Evolutionary conservation across 2,329 filamentous ascomycete species (phyloP), one percentile per base, ranked within the genome.

Genomic region (Sporothrix sp.): DNA sequence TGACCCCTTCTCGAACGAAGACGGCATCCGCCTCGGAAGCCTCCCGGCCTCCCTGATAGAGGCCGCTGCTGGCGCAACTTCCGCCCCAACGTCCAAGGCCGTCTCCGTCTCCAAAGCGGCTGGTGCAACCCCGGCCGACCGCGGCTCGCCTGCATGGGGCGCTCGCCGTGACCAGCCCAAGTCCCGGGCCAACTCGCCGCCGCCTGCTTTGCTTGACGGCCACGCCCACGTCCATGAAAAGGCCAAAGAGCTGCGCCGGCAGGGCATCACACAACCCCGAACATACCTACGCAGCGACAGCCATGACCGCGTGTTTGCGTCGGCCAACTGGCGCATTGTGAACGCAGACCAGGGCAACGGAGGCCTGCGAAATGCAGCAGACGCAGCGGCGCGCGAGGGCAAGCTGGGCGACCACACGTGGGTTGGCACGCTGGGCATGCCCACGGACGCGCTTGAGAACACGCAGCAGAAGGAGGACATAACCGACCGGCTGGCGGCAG

Each of bases 381-480:
- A 87, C 55, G 87, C 88, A 14, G 85, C 87, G 2, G 74, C 79
- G 14, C 78, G 87, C 42, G 79, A 82, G 50, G 84, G 82, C 18
- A 76, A 78, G 54, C 69, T 88, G 9, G 74, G 77, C 18, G 85
- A 95, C 50, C 84, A 87, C 62, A 84, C 83, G n/a, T 95, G 87
- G 82, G 85, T 97, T 4, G 91, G 91, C 48, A 94, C 90, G 0
- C 69, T 97, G 38, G 93, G 91, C 18, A 96, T 96, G 80, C 90
- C 91, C 0, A 96, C 88, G 0, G 91, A 97, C 66, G 84, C 83
- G 7, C 73, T 97, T 21, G 76, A 84, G 33, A 80, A 82, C 37
- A 79, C 81, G 1, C 76, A 83, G 59, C 82, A 87, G 61, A 91
- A 85, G 63, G 75, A 85, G 52, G 86, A 91, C 48, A 96, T 97